phyloP scores from a whole-genome alignment of 768 basidiomycete species.

The Rhizopogon vulgaris region DNA sequence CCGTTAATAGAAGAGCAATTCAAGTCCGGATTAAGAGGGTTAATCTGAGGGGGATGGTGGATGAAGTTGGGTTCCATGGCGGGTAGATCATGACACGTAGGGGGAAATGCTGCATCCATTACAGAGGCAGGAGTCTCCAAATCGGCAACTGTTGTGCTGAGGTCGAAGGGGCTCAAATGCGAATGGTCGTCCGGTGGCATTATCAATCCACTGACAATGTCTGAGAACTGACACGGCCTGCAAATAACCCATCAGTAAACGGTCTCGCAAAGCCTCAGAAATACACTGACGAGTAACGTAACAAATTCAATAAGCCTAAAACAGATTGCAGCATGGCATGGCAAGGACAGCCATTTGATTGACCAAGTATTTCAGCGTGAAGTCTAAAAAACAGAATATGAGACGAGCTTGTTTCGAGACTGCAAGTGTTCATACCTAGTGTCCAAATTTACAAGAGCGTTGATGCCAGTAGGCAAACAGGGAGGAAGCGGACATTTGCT shows the following conservation, averaged over 20 bases:
- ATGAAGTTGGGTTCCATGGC: background rate
- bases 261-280: background rate
- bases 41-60: background rate
- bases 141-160: background rate
- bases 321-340: background rate
- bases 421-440: background rate
- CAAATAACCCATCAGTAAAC: background rate
- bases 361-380: background rate
- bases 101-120: background rate
- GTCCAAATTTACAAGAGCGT: fast-evolving
- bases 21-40: background rate
- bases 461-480: background rate
- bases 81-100: no score
- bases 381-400: background rate
- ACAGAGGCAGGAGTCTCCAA: background rate
- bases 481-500: background rate
- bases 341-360: background rate
- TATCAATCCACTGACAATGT: no score
- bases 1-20: background rate
- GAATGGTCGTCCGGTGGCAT: no score
- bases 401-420: background rate
- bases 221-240: background rate
- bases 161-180: no score
- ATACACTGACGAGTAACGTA: background rate
- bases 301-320: background rate